Base-by-base conservation (phyloP, 2,329 filamentous ascomycete genomes). In the Alternaria triticimaculans region DNA sequence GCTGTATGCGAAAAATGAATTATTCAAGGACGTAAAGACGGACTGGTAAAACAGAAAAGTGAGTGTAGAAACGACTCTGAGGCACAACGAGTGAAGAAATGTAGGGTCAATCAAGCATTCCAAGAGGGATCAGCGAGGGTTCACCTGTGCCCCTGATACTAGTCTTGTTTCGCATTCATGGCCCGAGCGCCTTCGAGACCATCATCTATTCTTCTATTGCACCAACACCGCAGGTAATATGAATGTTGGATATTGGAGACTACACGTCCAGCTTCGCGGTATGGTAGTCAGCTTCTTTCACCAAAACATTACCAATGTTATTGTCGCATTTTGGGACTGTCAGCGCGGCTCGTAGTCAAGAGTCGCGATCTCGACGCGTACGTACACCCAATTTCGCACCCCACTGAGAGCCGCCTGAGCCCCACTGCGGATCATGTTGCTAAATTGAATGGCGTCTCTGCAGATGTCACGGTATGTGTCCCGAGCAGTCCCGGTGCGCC, bases 31-130 rank as follows among this genome's bases (percentile, higher is more conserved):
- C 63, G 60, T 71, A 75, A 70, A 70, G 75, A 77, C 64, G 62
- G 75, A 74, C 70, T 68, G 64, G 67, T 72, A 68, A 74, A 76
- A 76, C 66, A 67, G 64, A 70, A 72, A 70, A 63, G 63, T 51
- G 68, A 66, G 62, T 63, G 68, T 69, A 69, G 72, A 76, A 76
- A 78, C 71, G 68, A 64, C 63, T 70, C 70, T 75, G 76, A 79
- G 64, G 72, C 73, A 73, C 68, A 67, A 62, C 65, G 72, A 72
- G 72, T 73, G 70, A 76, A 75, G 61, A 68, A 74, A 72, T 68
- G 67, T 69, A 69, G 66, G 63, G 68, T 64, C 55, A 43, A 62
- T 62, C 69, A 73, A 72, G 70, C 68, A 69, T 70, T 58, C 59
- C 69, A 73, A 72, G 71, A 66, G 56, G 44, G 71, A 71, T 72